Evolutionary conservation across 2,329 filamentous ascomycete species (phyloP).

Genomic region (Aspergillus sp.): DNA sequence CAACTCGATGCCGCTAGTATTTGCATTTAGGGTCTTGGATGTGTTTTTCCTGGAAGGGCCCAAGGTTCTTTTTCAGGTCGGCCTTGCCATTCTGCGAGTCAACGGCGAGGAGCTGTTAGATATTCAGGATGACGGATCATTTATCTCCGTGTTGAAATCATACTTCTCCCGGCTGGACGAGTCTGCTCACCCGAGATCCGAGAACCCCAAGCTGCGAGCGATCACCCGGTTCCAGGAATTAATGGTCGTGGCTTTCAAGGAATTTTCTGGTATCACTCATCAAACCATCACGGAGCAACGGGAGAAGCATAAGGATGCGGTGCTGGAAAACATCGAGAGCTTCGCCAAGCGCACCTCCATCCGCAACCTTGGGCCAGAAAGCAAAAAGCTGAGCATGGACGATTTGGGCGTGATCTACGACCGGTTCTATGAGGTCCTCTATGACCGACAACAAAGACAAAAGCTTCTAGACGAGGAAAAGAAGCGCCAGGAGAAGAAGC

Average conservation of each 20-base stretch:
- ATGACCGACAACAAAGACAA: constrained; percentile 84
- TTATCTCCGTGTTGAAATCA: constrained; percentile 91
- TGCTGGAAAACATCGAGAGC: constrained; percentile 92
- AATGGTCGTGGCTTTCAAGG: constrained; percentile 98
- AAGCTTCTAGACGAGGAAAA: constrained; percentile 74
- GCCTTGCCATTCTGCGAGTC: constrained; percentile 91
- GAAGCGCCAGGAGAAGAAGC: constrained; percentile 63
- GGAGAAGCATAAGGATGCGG: constrained; percentile 88
- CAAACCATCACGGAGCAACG: constrained; percentile 86
- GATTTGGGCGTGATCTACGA: constrained; percentile 92
- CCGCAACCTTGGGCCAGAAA: constrained; percentile 90
- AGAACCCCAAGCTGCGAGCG: constrained; percentile 89
- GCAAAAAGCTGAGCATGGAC: constrained; percentile 81
- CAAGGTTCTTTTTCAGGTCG: constrained; percentile 95
- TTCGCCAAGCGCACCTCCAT: constrained; percentile 97
- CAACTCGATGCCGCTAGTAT: constrained; percentile 98
- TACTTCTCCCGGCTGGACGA: constrained; percentile 94
- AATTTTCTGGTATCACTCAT: constrained; percentile 94
- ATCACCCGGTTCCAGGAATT: constrained; percentile 97
- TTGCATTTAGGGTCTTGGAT: constrained; percentile 92
- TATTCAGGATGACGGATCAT: constrained; percentile 89
- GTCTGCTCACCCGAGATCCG: constrained; percentile 91
- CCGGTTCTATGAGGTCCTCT: constrained; percentile 86
- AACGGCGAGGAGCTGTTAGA: constrained; percentile 96
- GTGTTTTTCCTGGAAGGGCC: constrained; percentile 98